A percentile compares a stretch with the other conserved stretches of the same genome.
Evolutionary conservation across 2,329 filamentous ascomycete species (phyloP).

Genomic region (Dothidotthia symphoricarpi): DNA sequence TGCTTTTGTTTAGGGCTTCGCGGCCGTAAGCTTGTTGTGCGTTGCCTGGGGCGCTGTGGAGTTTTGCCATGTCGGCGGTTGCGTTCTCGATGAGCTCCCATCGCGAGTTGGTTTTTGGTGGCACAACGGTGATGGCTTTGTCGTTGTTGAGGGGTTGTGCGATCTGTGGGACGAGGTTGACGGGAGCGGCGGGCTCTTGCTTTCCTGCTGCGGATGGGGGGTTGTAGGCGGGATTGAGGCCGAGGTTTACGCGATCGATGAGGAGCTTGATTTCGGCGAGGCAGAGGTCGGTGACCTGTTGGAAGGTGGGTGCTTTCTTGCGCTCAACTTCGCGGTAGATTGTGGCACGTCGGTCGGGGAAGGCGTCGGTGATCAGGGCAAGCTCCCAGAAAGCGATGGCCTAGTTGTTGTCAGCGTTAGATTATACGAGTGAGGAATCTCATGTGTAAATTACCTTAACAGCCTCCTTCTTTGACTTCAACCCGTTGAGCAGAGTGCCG

Average conservation of each 20-base stretch:
- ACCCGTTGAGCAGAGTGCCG: conserved; percentile 77
- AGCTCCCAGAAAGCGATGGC: conserved; percentile 92
- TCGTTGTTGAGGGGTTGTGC: conserved; percentile 50
- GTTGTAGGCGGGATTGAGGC: conserved; percentile 31
- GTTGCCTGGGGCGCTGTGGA: conserved; percentile 30
- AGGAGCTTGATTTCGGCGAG: conserved; percentile 68
- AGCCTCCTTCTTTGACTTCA: conserved; percentile 78
- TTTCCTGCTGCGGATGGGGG: conserved; percentile 14
- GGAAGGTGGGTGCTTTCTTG: conserved; percentile 75
- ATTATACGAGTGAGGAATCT: too few relatives aligned
- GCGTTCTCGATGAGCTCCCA: conserved; percentile 28
- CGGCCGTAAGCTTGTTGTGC: conserved; percentile 39
- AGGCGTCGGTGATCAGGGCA: conserved; percentile 72
- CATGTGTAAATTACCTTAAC: conserved; percentile 56
- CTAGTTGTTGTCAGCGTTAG: conserved; percentile 37
- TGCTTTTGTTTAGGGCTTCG: conserved; percentile 33
- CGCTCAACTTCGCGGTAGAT: conserved; percentile 89
- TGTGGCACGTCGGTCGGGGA: conserved; percentile 70
- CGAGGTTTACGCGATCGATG: conserved; percentile 62
- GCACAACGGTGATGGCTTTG: conserved; percentile 47
- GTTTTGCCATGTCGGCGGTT: conserved; percentile 48
- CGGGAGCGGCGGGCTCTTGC: conserved; percentile 22
- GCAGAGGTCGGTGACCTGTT: conserved; percentile 70
- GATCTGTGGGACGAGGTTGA: conserved; percentile 52
- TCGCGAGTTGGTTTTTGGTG: conserved; percentile 39